A percentile compares a stretch with the other conserved stretches of the same genome.
Evolutionary conservation across 768 basidiomycete genomes (phyloP).

Genomic region (Leccinellum albellum): DNA sequence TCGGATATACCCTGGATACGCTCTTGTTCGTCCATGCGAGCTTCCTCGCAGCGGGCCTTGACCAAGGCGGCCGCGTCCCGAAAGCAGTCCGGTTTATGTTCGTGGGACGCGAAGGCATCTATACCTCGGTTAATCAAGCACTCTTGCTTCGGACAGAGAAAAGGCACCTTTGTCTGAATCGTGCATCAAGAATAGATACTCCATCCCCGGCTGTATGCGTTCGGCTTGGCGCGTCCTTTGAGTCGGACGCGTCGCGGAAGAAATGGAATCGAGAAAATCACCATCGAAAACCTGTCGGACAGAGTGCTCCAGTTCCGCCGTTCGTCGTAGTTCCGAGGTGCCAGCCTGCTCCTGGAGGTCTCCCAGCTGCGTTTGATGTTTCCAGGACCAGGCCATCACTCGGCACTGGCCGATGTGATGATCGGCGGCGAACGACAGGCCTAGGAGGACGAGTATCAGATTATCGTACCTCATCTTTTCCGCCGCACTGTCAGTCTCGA

Average conservation of each 20-base stretch:
- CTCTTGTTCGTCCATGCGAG: constrained; percentile 57
- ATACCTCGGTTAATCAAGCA: not conserved
- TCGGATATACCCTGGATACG: constrained; percentile 51
- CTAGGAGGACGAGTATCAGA: not conserved
- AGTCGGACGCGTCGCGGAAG: not conserved
- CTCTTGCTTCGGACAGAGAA: not conserved
- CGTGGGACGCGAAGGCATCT: constrained; percentile 43
- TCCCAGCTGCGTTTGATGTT: not conserved
- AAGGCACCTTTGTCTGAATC: constrained; percentile 5
- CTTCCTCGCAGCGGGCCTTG: constrained; percentile 47
- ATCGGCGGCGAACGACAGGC: not conserved
- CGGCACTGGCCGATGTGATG: not conserved
- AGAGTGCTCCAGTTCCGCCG: not conserved
- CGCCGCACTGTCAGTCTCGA: not conserved
- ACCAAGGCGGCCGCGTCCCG: constrained; percentile 48
- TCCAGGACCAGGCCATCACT: not conserved
- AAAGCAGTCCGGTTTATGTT: constrained; percentile 61
- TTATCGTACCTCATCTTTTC: not conserved
- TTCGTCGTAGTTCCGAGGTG: not conserved
- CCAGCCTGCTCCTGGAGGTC: not conserved
- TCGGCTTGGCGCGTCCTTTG: not conserved
- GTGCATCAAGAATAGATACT: constrained; percentile 11
- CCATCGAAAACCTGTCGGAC: not conserved
- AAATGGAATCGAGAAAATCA: not conserved
- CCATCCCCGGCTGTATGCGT: constrained; percentile 16